Percentiles rank a stretch among this genome's conserved stretches.
phyloP scores from a whole-genome alignment of 768 basidiomycete species.

The Tubosaeta brunneosetosa region DNA sequence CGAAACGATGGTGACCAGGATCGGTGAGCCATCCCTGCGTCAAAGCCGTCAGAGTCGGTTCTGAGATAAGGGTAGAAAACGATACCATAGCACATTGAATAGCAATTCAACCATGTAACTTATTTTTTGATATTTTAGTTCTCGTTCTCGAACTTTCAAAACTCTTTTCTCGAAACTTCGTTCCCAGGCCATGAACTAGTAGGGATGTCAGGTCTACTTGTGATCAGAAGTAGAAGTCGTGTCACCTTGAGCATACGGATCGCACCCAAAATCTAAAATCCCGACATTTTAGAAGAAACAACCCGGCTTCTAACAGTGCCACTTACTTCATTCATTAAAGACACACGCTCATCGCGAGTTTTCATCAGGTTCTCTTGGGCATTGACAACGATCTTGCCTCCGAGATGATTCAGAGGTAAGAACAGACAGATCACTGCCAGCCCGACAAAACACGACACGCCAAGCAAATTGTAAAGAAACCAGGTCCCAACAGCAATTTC shows the following conservation, averaged over 20 bases:
- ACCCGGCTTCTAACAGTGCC: not conserved
- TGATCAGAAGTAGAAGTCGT: not conserved
- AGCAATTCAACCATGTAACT: conserved; percentile 84
- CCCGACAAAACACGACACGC: conserved; percentile 73
- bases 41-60: not conserved
- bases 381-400: conserved; percentile 70
- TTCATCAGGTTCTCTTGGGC: conserved; percentile 90
- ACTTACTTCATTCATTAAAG: conserved; percentile 80
- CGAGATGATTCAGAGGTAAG: conserved; percentile 78
- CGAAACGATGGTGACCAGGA: conserved; percentile 55
- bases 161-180: conserved; percentile 80
- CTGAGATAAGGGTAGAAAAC: not conserved
- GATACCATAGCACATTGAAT: conserved; percentile 53
- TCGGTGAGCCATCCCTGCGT: conserved; percentile 43
- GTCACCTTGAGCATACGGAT: conserved; percentile 83
- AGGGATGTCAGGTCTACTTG: not conserved
- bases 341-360: conserved; percentile 82
- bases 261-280: conserved; percentile 62
- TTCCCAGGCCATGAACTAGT: conserved; percentile 92
- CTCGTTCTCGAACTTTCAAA: conserved; percentile 67
- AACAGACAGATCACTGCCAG: conserved; percentile 69
- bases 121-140: conserved; percentile 77
- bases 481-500: conserved; percentile 70
- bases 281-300: not conserved
- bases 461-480: conserved; percentile 76